Base-by-base conservation (phyloP, 164 flowering plant species). In the Warburgia ugandensis region DNA sequence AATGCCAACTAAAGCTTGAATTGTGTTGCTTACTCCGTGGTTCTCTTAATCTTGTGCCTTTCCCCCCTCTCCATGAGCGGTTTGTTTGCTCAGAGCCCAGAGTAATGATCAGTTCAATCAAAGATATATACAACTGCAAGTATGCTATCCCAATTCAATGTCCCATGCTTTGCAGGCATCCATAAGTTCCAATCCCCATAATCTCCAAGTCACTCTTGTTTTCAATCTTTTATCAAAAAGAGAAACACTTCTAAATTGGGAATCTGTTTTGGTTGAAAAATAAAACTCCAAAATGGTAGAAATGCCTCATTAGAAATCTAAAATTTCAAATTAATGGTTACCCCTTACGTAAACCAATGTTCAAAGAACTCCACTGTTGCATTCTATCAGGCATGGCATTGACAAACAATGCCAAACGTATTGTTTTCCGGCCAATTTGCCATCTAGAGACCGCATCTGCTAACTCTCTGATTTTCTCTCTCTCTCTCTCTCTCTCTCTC, bases 81-180 rank as follows among this genome's bases (percentile, higher is more conserved):
- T 92, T 84, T 71, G 92, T 92, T 5, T 92, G 99, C 78, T 76
- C 94, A 2, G 99, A 84, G 58, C 72, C 85, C 28, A 78, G 69
- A 64, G 85, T 78, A 25, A 72, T 86, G 94, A 86, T 92, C 61
- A 81, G 66, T 70, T 82, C 94, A 20, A 78, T 88, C 35, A 84
- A 92, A 40, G 99, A 92, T 73, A 60, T 88, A 58, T 82, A 94
- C 23, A 92, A 96, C 25, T 92, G 99, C 89, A 92, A 80, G 66
- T 92, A 92, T 76, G 97, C 97, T 0, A 74, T 88, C 47, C 88
- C 91, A 46, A 55, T 92, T 39, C 97, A 86, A 29, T 62, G 76
- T 66, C 99, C 99, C n/a, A 75, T 63, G 56, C 87, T 92, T 43
- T 92, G 99, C 87, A 79, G 76, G 68, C 97, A 92, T 65, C 94